phyloP scores from a whole-genome alignment of 176 grass and related monocot genomes.

The Oryza officinalis region DNA sequence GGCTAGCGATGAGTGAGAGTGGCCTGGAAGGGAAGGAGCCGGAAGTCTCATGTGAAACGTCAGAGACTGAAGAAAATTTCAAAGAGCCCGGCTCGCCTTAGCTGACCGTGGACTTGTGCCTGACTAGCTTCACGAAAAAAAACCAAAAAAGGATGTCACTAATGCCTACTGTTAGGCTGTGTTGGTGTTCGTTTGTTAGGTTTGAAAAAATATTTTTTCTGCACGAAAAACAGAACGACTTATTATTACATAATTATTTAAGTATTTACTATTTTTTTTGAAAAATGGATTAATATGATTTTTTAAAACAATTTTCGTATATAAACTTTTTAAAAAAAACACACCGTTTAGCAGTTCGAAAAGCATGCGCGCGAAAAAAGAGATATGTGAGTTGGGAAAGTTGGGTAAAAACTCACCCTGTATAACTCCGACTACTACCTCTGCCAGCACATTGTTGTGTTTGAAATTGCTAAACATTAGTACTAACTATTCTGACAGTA shows the following conservation, averaged over 20 bases:
- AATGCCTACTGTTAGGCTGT: not conserved
- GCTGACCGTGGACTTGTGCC: slow-evolving; percentile 38
- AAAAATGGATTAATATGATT: no score
- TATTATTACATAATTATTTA: no score
- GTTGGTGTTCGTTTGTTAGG: no score
- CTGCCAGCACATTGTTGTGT: not conserved
- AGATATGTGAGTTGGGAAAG: no score
- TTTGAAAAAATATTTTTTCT: no score
- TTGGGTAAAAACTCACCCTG: no score
- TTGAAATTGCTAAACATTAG: not conserved
- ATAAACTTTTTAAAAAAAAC: no score
- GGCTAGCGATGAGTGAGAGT: not conserved
- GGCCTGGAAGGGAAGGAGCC: not conserved
- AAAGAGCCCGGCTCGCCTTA: not conserved
- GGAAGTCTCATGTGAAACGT: not conserved
- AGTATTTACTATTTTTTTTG: no score
- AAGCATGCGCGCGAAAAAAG: no score
- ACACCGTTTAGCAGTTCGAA: no score
- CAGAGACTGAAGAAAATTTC: slow-evolving; percentile 8
- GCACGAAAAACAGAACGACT: no score
- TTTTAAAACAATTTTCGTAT: no score
- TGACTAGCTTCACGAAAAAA: not conserved
- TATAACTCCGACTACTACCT: not conserved
- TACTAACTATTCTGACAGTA: not conserved
- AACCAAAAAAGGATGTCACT: not conserved